Evolutionary conservation across 805 yeast genomes (phyloP).

Genomic region (Saccharomyces kudriavzevii): DNA sequence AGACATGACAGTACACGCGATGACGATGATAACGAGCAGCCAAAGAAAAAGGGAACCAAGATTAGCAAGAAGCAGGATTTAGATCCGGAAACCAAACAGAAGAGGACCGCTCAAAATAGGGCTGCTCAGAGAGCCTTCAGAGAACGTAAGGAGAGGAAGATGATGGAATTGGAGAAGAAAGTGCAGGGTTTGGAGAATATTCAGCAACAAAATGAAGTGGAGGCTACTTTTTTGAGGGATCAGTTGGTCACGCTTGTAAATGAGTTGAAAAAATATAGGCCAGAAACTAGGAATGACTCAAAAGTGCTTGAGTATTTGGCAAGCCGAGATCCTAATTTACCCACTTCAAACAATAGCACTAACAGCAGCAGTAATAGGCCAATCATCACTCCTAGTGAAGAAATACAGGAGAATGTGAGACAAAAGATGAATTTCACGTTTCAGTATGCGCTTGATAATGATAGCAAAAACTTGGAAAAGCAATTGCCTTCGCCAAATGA

Average conservation of each 20-base stretch:
- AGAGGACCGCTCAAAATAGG: conserved; percentile 91
- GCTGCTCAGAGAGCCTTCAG: conserved; percentile 97
- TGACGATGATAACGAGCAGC: background rate
- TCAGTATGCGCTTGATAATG: conserved; percentile 45
- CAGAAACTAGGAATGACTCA: conserved; percentile 27
- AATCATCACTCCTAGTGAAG: background rate
- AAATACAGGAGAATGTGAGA: conserved; percentile 13
- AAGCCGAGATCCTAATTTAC: conserved; percentile 7
- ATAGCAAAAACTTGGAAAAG: conserved; percentile 1
- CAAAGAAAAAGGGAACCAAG: conserved; percentile 29
- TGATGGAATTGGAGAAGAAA: conserved; percentile 77
- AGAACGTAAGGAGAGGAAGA: conserved; percentile 81
- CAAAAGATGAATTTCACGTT: conserved; percentile 35
- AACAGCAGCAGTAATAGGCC: background rate
- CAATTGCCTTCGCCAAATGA: conserved; percentile 7
- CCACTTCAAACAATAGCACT: background rate
- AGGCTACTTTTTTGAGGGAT: conserved; percentile 62
- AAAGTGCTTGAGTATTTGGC: conserved; percentile 20
- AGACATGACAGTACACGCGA: background rate
- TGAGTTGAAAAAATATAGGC: conserved; percentile 59
- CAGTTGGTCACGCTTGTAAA: conserved; percentile 69
- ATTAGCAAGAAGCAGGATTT: conserved; percentile 72
- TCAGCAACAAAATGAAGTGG: conserved; percentile 59
- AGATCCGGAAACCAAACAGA: conserved; percentile 71
- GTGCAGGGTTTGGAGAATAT: conserved; percentile 68